Evolutionary conservation across 192 early-diverging fungal genomes (phyloP), one percentile per base, ranked within the genome.

Genomic region (Ramicandelaber brevisporus): DNA sequence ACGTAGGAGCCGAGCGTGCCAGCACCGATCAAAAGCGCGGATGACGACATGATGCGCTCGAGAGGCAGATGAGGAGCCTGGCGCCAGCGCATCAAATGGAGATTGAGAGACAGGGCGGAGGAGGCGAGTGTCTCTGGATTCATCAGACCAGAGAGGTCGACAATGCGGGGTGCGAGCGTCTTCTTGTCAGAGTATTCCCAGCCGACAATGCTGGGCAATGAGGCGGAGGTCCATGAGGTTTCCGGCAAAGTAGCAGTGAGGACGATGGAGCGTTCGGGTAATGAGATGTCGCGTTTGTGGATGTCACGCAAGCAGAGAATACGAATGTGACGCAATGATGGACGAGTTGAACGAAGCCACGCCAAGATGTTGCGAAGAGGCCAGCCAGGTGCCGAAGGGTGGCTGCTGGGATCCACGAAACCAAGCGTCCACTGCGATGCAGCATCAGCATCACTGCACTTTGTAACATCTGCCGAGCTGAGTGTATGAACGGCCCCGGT

Each of bases 71-170:
- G 48, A 7, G 87, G 92, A 13, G 90, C 51, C 21, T 90, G 55
- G 7, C 92, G 60, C 92, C 92, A 97, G 23, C 81, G 67, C 92
- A 97, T 97, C 26, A 97, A 57, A 37, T 92, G 86, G 27, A 97
- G 59, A 40, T 97, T 97, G 21, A 97, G 48, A 35, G 86, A 78
- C 10, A 97, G 77, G 2, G 92, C 77, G 0, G 84, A 77, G 25
- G 73, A 73, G 1, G 86, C 82, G 31, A 96, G 55, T 28, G 73
- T 54, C 20, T 30, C 38, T 3, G 87, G 87, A 35, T 92, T 79
- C 90, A 97, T 90, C 12, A 83, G 43, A 4, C 76, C 66, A 0
- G 77, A 75, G 4, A 97, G 53, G 20, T 93, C 73, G 4, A 64
- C 78, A 6, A 78, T 33, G 11, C 88, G 72, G 17, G 88, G 80